These are phyloP conservation scores for Ananas comosus DNA, from an alignment of 176 grass and related monocot genomes.

Conservation along the genomic window DNA sequence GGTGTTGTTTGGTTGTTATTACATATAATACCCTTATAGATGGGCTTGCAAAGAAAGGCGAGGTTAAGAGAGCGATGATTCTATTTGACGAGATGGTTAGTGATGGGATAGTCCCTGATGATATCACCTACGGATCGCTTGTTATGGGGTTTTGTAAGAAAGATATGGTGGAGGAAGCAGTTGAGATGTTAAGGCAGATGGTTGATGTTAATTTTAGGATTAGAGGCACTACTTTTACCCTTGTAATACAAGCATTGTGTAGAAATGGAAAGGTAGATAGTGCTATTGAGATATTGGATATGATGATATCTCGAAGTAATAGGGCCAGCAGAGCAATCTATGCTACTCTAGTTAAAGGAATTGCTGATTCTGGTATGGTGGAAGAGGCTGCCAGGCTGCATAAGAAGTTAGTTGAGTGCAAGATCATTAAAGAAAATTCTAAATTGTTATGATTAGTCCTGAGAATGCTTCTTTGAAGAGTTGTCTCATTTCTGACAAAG, in stretches of 20 bases:
- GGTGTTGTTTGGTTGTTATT: constrained; percentile 43
- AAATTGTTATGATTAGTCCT: not conserved
- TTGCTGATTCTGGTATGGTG: constrained; percentile 39
- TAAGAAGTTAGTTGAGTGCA: constrained; percentile 31
- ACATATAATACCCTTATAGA: constrained; percentile 74
- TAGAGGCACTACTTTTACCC: constrained; percentile 52
- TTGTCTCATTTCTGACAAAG: not conserved
- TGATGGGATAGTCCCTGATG: constrained; percentile 50
- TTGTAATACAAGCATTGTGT: constrained; percentile 53
- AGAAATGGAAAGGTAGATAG: constrained; percentile 41
- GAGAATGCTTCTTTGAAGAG: not conserved
- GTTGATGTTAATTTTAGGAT: constrained; percentile 44
- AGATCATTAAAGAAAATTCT: constrained; percentile 36
- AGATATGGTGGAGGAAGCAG: constrained; percentile 39
- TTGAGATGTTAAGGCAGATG: constrained; percentile 42
- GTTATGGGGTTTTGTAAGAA: constrained; percentile 67
- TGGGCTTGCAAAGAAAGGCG: constrained; percentile 54
- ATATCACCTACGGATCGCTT: constrained; percentile 57
- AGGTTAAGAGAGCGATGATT: constrained; percentile 38
- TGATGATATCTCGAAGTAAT: constrained; percentile 37
- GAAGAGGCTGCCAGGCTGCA: constrained; percentile 41
- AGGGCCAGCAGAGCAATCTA: constrained; percentile 33
- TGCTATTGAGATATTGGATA: constrained; percentile 40
- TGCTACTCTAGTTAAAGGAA: constrained; percentile 38
- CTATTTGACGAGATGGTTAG: constrained; percentile 55